Conservation (phyloP, 1,139 yeast genomes). For the Suzukiozyma palmioleophila region DNA sequence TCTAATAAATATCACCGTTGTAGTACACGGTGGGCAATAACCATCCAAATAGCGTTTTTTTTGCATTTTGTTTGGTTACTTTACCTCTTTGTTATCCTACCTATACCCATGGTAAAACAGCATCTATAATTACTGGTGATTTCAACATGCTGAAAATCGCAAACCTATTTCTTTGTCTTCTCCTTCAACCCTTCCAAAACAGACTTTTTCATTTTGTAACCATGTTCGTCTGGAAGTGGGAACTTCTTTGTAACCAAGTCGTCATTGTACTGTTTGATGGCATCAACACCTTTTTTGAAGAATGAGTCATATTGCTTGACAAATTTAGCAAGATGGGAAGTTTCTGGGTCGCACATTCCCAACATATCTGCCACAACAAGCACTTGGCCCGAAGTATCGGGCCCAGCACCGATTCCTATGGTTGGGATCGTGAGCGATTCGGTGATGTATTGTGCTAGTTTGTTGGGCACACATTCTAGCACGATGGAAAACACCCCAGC, state of each 20-base stretch:
- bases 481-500: slow-evolving; percentile 78
- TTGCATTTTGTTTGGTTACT: no score
- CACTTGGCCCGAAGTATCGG: slow-evolving; percentile 81
- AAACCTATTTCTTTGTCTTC: no score
- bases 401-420: slow-evolving; percentile 96
- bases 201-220: slow-evolving; percentile 67
- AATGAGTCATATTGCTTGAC: slow-evolving; percentile 65
- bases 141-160: no score
- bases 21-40: no score
- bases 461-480: slow-evolving; percentile 82
- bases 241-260: slow-evolving; percentile 57
- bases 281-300: slow-evolving; percentile 45
- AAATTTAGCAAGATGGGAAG: slow-evolving; percentile 56
- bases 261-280: slow-evolving; percentile 47
- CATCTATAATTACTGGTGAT: no score
- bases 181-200: slow-evolving; percentile 48
- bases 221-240: slow-evolving; percentile 62
- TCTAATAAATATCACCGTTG: no score
- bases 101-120: no score
- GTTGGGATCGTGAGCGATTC: slow-evolving; percentile 63
- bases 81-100: no score
- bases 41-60: no score
- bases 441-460: slow-evolving; percentile 66
- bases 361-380: slow-evolving; percentile 81
- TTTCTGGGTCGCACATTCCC: slow-evolving; percentile 62